Conservation (phyloP, 2,329 filamentous ascomycete genomes). For the Davidsoniella virescens region DNA sequence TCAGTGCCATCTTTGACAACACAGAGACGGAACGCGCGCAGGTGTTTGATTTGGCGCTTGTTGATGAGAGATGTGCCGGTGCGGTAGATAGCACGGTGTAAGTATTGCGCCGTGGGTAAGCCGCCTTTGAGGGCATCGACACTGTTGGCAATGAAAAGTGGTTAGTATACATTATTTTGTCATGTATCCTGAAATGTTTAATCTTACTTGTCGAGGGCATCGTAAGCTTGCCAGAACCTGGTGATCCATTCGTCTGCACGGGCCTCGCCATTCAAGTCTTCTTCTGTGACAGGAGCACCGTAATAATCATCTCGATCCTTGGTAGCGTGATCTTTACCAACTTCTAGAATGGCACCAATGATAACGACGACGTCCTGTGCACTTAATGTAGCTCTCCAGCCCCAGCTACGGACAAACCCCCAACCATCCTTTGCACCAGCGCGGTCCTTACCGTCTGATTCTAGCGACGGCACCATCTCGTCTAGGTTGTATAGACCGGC, state of each 20-base stretch:
- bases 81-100: conserved; percentile 83
- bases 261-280: conserved; percentile 31
- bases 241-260: conserved; percentile 49
- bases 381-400: conserved; percentile 86
- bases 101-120: conserved; percentile 68
- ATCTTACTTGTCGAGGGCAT: conserved; percentile 51
- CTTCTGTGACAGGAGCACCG: conserved; percentile 18
- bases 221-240: conserved; percentile 57
- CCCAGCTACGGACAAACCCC: conserved; percentile 96
- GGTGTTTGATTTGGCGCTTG: conserved; percentile 84
- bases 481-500: conserved; percentile 87
- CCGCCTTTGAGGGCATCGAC: conserved; percentile 61
- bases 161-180: conserved; percentile 16
- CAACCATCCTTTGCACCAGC: conserved; percentile 73
- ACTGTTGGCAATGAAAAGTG: conserved; percentile 25
- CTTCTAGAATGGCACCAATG: conserved; percentile 80
- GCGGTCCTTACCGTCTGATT: conserved; percentile 52
- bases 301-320: conserved; percentile 14
- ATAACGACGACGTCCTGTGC: conserved; percentile 91
- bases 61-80: conserved; percentile 82
- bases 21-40: conserved; percentile 85
- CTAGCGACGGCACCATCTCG: conserved; percentile 70
- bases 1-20: conserved; percentile 93
- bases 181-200: conserved; percentile 18
- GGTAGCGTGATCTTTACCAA: conserved; percentile 44